Evolutionary conservation across 257 asterid genomes (phyloP), one percentile per base, ranked within the genome.

Genomic region (Nicotiana otophora): DNA sequence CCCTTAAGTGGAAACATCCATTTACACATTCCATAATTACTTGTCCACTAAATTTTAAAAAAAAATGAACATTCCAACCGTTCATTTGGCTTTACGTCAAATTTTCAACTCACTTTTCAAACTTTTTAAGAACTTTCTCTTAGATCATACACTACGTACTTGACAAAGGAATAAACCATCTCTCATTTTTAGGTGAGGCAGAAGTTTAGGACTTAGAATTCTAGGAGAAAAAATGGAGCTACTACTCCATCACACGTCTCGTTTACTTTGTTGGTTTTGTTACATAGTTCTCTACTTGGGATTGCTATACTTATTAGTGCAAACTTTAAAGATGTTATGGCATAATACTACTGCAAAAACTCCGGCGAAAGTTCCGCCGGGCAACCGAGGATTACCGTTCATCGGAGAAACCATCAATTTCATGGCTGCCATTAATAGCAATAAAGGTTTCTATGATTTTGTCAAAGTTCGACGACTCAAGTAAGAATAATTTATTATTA

Each of bases 361-460:
- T 39, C 79, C 36, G 61, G 23, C 15, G 36, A 72, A 46, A 34
- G 14, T 72, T 39, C 79, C 61, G 79, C 34, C 61, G 1, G 79
- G 79, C 34, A 72, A 72, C 36, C 11, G 79, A 60, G 79, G 4
- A 46, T 11, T 72, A 23, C 79, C 61, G 2, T 33, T 46, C 79
- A 23, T 72, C 79, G 79, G 79, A 72, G 79, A 72, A 72, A 72
- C 61, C 39, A 72, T 72, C 15, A n/a, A 46, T 19, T 72, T 72
- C 61, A 72, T 72, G 79, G 79, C 79, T 72, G 61, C 79, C 20
- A 72, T 72, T 12, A 72, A 46, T 23, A 72, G 61, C 79, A 72
- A 72, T 7, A 72, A 46, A 72, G 79, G 79, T 0, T 72, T 72
- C 39, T 72, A 72, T 46, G 79, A 72, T 14, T 72, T 72, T 5